Conservation (phyloP, 2,329 filamentous ascomycete species). For the Celoporthe dispersa region DNA sequence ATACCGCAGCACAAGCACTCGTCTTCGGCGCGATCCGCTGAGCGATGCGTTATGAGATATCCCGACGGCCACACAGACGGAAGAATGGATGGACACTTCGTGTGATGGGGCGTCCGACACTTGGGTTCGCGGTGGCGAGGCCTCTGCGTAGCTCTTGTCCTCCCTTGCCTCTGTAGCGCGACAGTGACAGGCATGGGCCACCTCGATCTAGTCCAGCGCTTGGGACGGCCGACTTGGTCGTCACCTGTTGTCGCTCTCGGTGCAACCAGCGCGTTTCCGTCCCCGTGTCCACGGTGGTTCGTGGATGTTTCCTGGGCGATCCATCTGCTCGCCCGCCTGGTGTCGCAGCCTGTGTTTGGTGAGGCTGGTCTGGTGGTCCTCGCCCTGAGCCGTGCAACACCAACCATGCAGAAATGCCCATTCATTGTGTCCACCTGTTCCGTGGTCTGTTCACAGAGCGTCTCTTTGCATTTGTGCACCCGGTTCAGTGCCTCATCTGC, state of each 20-base stretch:
- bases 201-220: neutral
- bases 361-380: neutral
- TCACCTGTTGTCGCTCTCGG: neutral
- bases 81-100: neutral
- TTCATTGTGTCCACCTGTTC: neutral
- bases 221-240: neutral
- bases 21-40: conserved; percentile 4
- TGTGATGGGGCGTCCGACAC: neutral
- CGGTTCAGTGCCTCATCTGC: neutral
- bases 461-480: neutral
- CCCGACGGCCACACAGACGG: neutral
- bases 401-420: neutral
- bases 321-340: neutral
- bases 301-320: neutral
- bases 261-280: neutral
- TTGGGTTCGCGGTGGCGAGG: neutral
- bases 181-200: neutral
- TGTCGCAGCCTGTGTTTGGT: neutral
- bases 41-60: neutral
- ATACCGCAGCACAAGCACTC: conserved; percentile 22
- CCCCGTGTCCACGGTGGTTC: neutral
- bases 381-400: neutral
- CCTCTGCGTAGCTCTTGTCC: neutral
- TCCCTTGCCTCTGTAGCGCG: neutral
- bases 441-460: neutral